Evolutionary conservation across 2,329 filamentous ascomycete genomes (phyloP).

Genomic region (Fusarium armeniacum): DNA sequence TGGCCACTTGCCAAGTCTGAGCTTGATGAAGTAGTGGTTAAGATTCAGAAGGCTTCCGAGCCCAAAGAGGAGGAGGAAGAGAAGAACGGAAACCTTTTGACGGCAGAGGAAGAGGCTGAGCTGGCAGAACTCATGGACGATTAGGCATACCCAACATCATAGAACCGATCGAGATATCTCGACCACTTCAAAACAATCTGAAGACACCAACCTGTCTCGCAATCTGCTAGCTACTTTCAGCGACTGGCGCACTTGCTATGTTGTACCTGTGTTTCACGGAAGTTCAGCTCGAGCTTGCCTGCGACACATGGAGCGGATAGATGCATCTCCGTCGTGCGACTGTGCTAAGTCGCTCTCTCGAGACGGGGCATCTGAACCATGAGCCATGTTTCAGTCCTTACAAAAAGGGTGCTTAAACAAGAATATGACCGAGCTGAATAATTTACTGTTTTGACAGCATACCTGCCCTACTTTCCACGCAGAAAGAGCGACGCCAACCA

Average conservation of each 20-base stretch:
- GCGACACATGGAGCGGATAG: conserved; percentile 14
- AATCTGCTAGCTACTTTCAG: not conserved
- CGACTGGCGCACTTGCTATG: conserved; percentile 13
- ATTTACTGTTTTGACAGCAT: conserved; percentile 14
- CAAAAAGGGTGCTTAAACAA: conserved; percentile 5
- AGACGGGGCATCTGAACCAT: conserved; percentile 10
- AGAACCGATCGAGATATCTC: not conserved
- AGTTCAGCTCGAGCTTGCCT: conserved; percentile 34
- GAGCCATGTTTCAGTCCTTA: conserved; percentile 30
- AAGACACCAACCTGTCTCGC: not conserved
- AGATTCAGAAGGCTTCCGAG: conserved; percentile 62
- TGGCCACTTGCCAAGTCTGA: conserved; percentile 80
- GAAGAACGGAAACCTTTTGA: conserved; percentile 70
- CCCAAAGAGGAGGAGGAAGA: conserved; percentile 66
- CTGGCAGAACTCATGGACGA: conserved; percentile 91
- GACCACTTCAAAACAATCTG: not conserved
- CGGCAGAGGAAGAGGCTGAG: conserved; percentile 92
- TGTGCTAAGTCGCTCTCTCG: conserved; percentile 4
- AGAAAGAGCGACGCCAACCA: conserved; percentile 1
- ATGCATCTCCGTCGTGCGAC: conserved; percentile 3
- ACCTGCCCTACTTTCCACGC: conserved; percentile 3
- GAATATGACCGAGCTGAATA: conserved; percentile 8
- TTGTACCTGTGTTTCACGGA: conserved; percentile 25
- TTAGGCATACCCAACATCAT: conserved; percentile 46
- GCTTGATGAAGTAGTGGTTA: conserved; percentile 65